Conservation (phyloP, 805 yeast species). For the Jamesozyma rosinii region DNA sequence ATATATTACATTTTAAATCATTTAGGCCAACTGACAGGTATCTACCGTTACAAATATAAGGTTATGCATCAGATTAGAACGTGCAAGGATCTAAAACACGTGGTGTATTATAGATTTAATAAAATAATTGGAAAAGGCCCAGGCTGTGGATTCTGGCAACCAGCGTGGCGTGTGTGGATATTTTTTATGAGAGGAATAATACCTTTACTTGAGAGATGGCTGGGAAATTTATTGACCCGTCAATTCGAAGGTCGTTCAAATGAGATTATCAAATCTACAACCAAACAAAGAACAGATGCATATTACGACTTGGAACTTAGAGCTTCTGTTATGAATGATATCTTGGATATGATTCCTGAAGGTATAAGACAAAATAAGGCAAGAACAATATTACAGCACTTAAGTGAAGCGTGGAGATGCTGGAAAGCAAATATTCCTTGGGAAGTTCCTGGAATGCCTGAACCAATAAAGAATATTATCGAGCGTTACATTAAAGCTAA, state of each 20-base stretch:
- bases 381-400: conserved; percentile 79
- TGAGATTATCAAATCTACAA: conserved; percentile 85
- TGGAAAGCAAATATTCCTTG: conserved; percentile 99
- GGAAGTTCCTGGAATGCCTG: conserved; percentile 95
- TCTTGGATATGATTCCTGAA: conserved; percentile 93
- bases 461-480: conserved; percentile 77
- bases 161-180: conserved; percentile 96
- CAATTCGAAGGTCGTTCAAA: conserved; percentile 95
- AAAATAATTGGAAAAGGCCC: conserved; percentile 91
- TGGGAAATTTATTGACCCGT: conserved; percentile 80
- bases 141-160: conserved; percentile 99
- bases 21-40: conserved; percentile 91
- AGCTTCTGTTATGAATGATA: conserved; percentile 91
- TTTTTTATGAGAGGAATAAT: conserved; percentile 84
- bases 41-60: conserved; percentile 90
- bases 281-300: conserved; percentile 92
- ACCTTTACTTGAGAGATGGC: conserved; percentile 89
- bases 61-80: conserved; percentile 98
- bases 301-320: conserved; percentile 88
- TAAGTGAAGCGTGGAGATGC: conserved; percentile 98
- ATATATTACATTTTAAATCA: conserved; percentile 83
- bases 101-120: conserved; percentile 79
- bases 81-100: conserved; percentile 90
- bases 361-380: conserved; percentile 83
- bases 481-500: conserved; percentile 86